Conservation (phyloP, 371 early-diverging fungal genomes). For the Synchytrium microbalum region DNA sequence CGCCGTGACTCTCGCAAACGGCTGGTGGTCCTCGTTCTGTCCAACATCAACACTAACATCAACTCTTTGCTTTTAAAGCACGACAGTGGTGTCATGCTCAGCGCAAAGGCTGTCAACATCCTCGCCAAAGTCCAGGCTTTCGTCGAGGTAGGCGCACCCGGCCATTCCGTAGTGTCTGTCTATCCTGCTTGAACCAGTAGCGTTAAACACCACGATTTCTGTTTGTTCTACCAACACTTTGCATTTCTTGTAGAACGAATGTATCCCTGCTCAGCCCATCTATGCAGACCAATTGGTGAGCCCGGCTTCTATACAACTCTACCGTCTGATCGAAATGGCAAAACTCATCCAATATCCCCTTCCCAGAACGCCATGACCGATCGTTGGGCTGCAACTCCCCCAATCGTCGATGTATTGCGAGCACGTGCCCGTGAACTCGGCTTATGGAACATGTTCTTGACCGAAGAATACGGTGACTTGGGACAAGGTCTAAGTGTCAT, state of each 20-base stretch:
- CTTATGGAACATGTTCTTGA: slow-evolving; percentile 84
- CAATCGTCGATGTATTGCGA: slow-evolving; percentile 82
- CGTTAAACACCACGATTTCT: no score
- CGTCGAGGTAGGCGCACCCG: no score
- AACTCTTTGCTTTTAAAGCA: no score
- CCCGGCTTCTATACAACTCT: background rate
- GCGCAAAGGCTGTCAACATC: background rate
- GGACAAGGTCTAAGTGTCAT: slow-evolving; percentile 43
- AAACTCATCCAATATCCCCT: no score
- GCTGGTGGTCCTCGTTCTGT: no score
- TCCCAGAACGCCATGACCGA: background rate
- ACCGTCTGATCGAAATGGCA: background rate
- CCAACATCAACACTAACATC: no score
- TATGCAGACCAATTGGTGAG: background rate
- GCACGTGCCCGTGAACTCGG: slow-evolving; percentile 77
- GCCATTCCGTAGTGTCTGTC: no score
- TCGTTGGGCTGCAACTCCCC: slow-evolving; percentile 35
- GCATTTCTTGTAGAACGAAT: no score
- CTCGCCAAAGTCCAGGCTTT: background rate
- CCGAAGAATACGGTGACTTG: slow-evolving; percentile 42
- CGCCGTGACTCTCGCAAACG: no score
- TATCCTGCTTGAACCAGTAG: no score
- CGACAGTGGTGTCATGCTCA: no score
- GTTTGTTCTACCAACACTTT: no score
- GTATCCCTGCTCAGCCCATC: background rate